Evolutionary conservation across 176 grass and related monocot species (phyloP), one percentile per base, ranked within the genome.

Genomic region (Zoysia japonica): DNA sequence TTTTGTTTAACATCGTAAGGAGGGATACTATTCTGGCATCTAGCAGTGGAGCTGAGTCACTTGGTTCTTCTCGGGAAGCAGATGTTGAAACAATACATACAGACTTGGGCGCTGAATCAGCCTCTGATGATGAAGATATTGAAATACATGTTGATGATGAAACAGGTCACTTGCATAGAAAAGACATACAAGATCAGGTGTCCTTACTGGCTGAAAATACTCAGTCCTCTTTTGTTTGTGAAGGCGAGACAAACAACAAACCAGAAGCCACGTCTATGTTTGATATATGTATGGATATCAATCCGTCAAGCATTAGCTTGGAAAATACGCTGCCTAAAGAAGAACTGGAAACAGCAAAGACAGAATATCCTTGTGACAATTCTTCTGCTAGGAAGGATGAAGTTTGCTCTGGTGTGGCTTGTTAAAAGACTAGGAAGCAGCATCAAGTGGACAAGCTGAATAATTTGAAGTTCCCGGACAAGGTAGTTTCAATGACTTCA

Each of bases 1-100:
- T 98, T 85, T 82, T 98, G 81, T 94, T 98, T 72, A 98, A 98
- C 87, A 78, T 98, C 70, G 92, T 98, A 72, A 92, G 60, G 85
- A 98, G 84, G 71, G 90, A 92, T 65, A 65, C 67, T 70, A 55
- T 98, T 39, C 41, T 87, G 67, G 80, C 53, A 55, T 72, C 85
- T 65, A 72, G 56, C 55, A 78, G 78, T 13, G 80, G 82, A 56
- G 80, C 75, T 72, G 79, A 75, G 0, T 85, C 76, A 65, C 88
- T 69, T 52, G 76, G 77, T 52, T 59, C 69, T 70, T 69, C 70
- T 64, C 80, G 48, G 20, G 91, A 92, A 78, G 80, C 81, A 68
- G 92, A 92, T 65, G 85, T 90, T 47, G 94, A 97, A 85, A 93
- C 78, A 70, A 69, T 90, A 85, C 91, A 86, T 13, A 80, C 70